Evolutionary conservation across 768 basidiomycete species (phyloP).

Genomic region (Lanmaoa rubissima): DNA sequence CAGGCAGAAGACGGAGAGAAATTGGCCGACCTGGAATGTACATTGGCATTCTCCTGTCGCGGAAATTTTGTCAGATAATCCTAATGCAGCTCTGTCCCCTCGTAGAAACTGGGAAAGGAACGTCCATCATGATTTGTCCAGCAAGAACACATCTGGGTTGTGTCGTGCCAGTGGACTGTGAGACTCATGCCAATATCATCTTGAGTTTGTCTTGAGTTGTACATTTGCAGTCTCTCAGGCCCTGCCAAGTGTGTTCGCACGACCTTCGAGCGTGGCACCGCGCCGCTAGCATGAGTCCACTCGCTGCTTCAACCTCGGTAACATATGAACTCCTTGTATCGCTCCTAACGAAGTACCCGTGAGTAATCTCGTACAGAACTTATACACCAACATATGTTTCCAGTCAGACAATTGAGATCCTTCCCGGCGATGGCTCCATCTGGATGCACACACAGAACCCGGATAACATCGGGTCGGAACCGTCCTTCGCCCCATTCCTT

Average conservation of each 20-base stretch:
- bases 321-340: constrained; percentile 24
- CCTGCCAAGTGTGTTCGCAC: background rate
- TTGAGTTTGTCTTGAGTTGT: background rate
- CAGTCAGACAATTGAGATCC: constrained; percentile 52
- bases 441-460: constrained; percentile 35
- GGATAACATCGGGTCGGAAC: constrained; percentile 14
- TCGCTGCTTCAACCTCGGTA: background rate
- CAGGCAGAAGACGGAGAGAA: background rate
- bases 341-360: constrained; percentile 26
- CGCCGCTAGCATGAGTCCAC: background rate
- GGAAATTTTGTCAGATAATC: background rate
- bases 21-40: constrained; percentile 1
- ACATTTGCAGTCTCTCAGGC: no score
- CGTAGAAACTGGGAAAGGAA: background rate
- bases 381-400: background rate
- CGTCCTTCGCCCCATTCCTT: constrained; percentile 47
- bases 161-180: background rate
- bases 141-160: background rate
- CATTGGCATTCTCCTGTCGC: constrained; percentile 16
- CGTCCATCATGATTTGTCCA: no score
- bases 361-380: constrained; percentile 11
- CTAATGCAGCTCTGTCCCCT: background rate
- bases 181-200: background rate
- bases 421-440: constrained; percentile 53
- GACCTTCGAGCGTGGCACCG: background rate